Base-by-base conservation (phyloP, 2,329 filamentous ascomycete genomes). In the Colletotrichum neosansevieriae region DNA sequence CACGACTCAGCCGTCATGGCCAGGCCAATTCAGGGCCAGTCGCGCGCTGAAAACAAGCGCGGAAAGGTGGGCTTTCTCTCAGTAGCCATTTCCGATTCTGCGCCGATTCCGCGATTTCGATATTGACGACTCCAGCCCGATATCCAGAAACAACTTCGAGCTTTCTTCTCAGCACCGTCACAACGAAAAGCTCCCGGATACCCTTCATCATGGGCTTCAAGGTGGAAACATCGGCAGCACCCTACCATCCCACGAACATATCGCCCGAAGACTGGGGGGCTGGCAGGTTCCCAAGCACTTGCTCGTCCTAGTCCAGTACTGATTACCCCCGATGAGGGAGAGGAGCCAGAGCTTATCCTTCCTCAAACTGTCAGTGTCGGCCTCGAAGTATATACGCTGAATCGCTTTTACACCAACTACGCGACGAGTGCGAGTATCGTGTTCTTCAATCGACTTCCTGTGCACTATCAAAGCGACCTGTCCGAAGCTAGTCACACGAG, bases 141-240 rank as follows among this genome's bases (percentile, higher is more conserved):
- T 12, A 40, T 13, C 3, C 42, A 45, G n/a, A 63, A 63, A n/a
- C 15, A 17, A 3, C 44, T 36, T 7, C 60, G 24, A 7, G 7
- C 64, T 1, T 15, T 45, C 1, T 32, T 63, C 19, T 15, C 58
- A 6, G 13, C 32, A 6, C 17, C 64, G 6, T 51, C 24, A 10
- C 42, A 44, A 10, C 50, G 51, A n/a, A 50, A 42, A 24, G 15
- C 44, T 15, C 34, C 44, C 21, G 34, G 15, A 2, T 53, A 58
- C 4, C 58, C 59, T 12, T 19, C 60, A 11, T 63, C 59, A 12
- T 63, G 59, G 59, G 53, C 38, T 3, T 58, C 51, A 2, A 53
- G 51, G 32, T 67, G 64, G 59, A 63, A 63, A 15, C 29, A 45
- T n/a, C 64, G 64, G 10, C 64, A 57, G 12, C 58, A 44, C 2